Percentiles rank a stretch among this genome's conserved stretches.
Evolutionary conservation across 768 basidiomycete genomes (phyloP).

Genomic region (Suillus paluster): DNA sequence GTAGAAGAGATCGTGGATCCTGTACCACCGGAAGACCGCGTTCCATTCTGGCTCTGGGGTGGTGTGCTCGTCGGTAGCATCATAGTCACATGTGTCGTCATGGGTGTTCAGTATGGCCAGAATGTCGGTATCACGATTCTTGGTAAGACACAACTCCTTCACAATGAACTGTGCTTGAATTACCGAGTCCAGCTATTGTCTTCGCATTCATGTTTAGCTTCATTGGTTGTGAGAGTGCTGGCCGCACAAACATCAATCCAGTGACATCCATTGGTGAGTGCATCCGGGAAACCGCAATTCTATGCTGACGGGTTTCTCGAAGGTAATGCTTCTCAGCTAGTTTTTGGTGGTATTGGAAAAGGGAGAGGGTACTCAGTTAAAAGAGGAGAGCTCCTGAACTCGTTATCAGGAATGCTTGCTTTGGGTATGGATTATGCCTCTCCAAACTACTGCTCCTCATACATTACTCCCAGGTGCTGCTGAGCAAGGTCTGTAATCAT

Average conservation of each 20-base stretch:
- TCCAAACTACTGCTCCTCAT: neutral
- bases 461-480: conserved; percentile 17
- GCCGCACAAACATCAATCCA: conserved; percentile 66
- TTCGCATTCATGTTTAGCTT: conserved; percentile 70
- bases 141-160: conserved; percentile 12
- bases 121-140: conserved; percentile 44
- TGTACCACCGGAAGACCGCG: conserved; percentile 56
- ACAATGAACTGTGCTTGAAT: neutral
- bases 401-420: conserved; percentile 32
- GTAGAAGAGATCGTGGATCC: conserved; percentile 52
- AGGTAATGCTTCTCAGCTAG: conserved; percentile 58
- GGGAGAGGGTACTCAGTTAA: conserved; percentile 36
- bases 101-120: conserved; percentile 57
- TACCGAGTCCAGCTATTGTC: conserved; percentile 42
- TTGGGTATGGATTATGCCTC: conserved; percentile 14
- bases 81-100: conserved; percentile 55
- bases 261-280: conserved; percentile 54
- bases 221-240: conserved; percentile 64
- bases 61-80: conserved; percentile 51
- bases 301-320: conserved; percentile 1
- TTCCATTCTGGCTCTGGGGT: conserved; percentile 60
- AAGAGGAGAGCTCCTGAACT: conserved; percentile 22
- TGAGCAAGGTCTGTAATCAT: conserved; percentile 23
- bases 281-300: neutral
- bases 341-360: conserved; percentile 66